These are phyloP conservation scores for Pestalotiopsis sp. DNA, from an alignment of 2,329 filamentous ascomycete species.

Conservation along the genomic window DNA sequence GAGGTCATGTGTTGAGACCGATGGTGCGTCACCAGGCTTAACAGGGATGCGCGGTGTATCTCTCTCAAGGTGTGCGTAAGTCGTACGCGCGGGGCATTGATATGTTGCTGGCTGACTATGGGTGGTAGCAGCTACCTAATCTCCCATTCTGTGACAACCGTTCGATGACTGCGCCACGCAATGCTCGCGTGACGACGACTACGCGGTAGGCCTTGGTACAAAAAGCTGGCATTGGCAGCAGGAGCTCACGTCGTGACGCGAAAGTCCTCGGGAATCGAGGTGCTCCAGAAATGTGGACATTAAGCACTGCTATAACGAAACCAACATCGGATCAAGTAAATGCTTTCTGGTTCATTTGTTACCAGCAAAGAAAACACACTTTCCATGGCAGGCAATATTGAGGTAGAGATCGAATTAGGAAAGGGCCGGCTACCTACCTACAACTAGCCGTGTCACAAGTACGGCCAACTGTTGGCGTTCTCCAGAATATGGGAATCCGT, in stretches of 20 bases:
- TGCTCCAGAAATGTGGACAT: too few relatives aligned
- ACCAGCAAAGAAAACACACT: neutral
- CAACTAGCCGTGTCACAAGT: neutral
- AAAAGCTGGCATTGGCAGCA: too few relatives aligned
- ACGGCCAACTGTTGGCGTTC: too few relatives aligned
- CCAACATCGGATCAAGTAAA: neutral
- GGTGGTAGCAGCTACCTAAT: neutral
- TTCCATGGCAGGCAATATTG: too few relatives aligned
- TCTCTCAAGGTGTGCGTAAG: neutral
- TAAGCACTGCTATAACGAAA: too few relatives aligned
- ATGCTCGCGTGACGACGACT: neutral
- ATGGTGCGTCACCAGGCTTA: neutral
- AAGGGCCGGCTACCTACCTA: neutral
- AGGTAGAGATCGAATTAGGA: neutral
- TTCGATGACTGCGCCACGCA: neutral
- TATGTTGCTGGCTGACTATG: neutral
- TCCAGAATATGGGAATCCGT: neutral
- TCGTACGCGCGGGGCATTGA: neutral
- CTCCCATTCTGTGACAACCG: neutral
- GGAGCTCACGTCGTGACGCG: too few relatives aligned
- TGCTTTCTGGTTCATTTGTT: neutral
- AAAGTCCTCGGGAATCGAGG: too few relatives aligned
- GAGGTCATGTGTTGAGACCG: slow-evolving; percentile 2
- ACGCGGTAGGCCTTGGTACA: too few relatives aligned
- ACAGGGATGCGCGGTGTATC: neutral